Base-by-base conservation (phyloP, 768 basidiomycete genomes). In the Rickenella mellea region DNA sequence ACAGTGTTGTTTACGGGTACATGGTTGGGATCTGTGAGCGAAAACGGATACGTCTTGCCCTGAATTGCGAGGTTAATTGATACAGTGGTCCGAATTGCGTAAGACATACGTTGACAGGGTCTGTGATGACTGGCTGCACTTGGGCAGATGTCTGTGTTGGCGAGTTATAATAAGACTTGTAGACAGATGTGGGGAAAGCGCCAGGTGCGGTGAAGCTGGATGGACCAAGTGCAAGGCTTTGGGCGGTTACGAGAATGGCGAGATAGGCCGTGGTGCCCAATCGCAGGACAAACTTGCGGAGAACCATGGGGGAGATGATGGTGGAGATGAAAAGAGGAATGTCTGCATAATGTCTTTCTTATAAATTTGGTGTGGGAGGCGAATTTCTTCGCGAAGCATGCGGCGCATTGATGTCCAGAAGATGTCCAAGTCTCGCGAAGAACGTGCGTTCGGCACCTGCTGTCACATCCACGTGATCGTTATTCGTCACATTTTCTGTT, bases 101-200 rank as follows among this genome's bases (percentile, higher is more conserved):
- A 6, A 27, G 5, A 42, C 60, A 39, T 39, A 83, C 83, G 21
- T 71, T 70, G 25, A 84, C 72, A 7, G 81, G 78, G 54, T 87
- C 83, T 11, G 81, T 74, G 27, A 87, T 71, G 45, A 84, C 69
- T n/a, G 83, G 84, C 59, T 87, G 84, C 3, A 76, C 76, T 54
- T 87, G 84, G 1, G 69, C 74, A 10, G 73, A 71, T 2, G 84
- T 86, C 25, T 74, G 78, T 1, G 81, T 85, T 25, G 84, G 82
- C 48, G 71, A 61, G 57, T 84, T 85, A 61, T 78, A 83, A 57
- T 85, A 87, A 40, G 66, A 54, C n/a, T 64, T 53, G 57, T 76
- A 87, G 28, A 70, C 60, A 5, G 78, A 71, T 2, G 80, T 80
- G 1, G 83, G 82, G 55, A 83, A 84, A 3, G 61, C 52, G 22